phyloP scores from a whole-genome alignment of 2,329 filamentous ascomycete genomes.

The Sclerotiophoma versabilis region DNA sequence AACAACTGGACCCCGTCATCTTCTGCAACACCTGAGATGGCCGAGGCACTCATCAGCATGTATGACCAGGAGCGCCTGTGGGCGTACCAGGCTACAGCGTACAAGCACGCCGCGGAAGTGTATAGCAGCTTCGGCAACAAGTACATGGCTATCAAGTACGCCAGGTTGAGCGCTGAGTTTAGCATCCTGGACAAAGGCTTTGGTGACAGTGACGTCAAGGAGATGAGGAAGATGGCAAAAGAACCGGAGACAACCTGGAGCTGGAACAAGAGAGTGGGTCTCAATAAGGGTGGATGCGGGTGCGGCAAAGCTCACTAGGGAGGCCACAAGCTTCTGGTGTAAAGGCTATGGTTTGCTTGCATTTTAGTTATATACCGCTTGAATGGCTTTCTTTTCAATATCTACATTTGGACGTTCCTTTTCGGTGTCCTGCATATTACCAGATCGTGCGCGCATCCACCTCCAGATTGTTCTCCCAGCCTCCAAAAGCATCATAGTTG shows the following conservation, averaged over 20 bases:
- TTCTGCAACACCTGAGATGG: conserved; percentile 40
- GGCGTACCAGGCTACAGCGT: conserved; percentile 47
- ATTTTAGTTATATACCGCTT: not conserved
- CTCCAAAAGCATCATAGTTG: not conserved
- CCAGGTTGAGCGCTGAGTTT: conserved; percentile 35
- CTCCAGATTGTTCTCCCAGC: not conserved
- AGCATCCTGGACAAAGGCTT: conserved; percentile 43
- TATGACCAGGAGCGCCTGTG: conserved; percentile 49
- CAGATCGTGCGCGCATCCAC: not conserved
- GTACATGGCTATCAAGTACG: conserved; percentile 42
- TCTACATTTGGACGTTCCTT: not conserved
- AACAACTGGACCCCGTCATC: conserved; percentile 38
- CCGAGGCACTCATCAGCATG: conserved; percentile 46
- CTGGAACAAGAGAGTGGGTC: conserved; percentile 43
- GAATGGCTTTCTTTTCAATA: not conserved
- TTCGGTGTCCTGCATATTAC: too few relatives aligned
- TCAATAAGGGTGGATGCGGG: conserved; percentile 25
- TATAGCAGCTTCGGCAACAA: conserved; percentile 47
- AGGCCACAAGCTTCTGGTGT: not conserved
- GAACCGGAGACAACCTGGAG: conserved; percentile 42
- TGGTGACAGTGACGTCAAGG: conserved; percentile 31
- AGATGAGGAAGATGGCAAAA: conserved; percentile 38
- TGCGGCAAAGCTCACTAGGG: conserved; percentile 32
- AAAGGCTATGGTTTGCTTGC: not conserved
- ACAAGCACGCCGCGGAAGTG: conserved; percentile 50